A percentile compares a stretch with the other conserved stretches of the same genome.
Conservation (phyloP, 2,329 filamentous ascomycete genomes). For the Phialophora expanda region DNA sequence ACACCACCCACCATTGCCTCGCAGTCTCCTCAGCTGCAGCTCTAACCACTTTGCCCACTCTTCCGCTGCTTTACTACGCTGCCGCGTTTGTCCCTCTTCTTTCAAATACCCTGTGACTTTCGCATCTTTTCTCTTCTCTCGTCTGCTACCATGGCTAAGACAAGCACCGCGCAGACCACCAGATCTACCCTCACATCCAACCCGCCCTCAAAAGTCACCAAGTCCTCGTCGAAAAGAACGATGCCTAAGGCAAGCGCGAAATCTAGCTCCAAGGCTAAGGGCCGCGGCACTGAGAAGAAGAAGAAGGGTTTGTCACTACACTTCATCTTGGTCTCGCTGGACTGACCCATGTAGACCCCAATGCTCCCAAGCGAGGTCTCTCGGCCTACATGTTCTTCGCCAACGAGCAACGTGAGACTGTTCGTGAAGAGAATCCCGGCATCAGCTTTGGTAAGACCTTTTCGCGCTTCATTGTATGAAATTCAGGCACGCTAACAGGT, state of each 20-base stretch:
- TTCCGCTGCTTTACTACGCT: background rate
- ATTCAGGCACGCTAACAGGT: background rate
- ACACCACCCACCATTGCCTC: constrained; percentile 13
- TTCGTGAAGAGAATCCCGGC: constrained; percentile 96
- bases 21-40: background rate
- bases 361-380: constrained; percentile 98
- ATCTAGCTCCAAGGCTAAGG: constrained; percentile 61
- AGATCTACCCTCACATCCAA: background rate
- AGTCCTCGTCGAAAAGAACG: constrained; percentile 43
- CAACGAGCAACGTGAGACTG: constrained; percentile 98
- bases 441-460: constrained; percentile 81
- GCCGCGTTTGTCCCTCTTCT: background rate
- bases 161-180: constrained; percentile 16
- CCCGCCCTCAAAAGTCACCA: constrained; percentile 4
- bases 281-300: constrained; percentile 66
- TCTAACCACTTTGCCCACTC: background rate
- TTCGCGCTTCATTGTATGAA: background rate
- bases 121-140: background rate
- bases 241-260: constrained; percentile 73
- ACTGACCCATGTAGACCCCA: constrained; percentile 70
- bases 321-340: constrained; percentile 10
- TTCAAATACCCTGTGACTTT: background rate
- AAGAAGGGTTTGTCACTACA: constrained; percentile 67
- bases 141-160: constrained; percentile 12
- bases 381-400: constrained; percentile 99